These are phyloP conservation scores for Penicillium silybi DNA, from an alignment of 495 filamentous ascomycete species.

Conservation along the genomic window DNA sequence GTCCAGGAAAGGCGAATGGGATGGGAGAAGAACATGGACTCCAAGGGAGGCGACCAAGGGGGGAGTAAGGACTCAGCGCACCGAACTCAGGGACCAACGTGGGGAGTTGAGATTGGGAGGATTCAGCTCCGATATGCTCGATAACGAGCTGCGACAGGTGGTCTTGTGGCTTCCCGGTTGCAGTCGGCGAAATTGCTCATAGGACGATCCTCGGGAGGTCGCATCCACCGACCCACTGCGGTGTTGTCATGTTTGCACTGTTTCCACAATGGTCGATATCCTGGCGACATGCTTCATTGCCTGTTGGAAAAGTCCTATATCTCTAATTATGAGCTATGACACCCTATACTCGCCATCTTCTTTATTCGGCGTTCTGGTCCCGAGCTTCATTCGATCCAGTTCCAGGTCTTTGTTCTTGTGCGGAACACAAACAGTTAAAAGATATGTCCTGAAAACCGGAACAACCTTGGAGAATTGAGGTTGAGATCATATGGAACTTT, in stretches of 20 bases:
- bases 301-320: too few relatives aligned
- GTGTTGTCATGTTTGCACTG: constrained; percentile 16
- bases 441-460: too few relatives aligned
- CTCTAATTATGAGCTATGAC: too few relatives aligned
- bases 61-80: background rate
- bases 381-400: too few relatives aligned
- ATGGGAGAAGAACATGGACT: constrained; percentile 43
- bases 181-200: constrained; percentile 2
- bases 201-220: constrained; percentile 3
- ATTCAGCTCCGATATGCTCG: constrained; percentile 5
- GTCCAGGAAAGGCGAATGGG: constrained; percentile 34
- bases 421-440: too few relatives aligned
- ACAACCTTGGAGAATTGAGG: too few relatives aligned
- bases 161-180: constrained; percentile 11
- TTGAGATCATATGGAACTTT: too few relatives aligned
- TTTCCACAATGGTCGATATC: background rate
- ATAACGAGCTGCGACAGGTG: constrained; percentile 16
- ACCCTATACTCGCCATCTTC: too few relatives aligned
- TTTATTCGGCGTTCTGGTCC: too few relatives aligned
- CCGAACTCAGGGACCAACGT: background rate
- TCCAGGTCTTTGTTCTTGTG: too few relatives aligned
- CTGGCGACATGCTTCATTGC: background rate
- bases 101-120: background rate
- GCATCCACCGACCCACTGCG: constrained; percentile 12
- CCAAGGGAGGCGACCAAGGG: background rate